Evolutionary conservation across 768 basidiomycete species (phyloP), one percentile per base, ranked within the genome.

Genomic region (Lentinula guzmanii): DNA sequence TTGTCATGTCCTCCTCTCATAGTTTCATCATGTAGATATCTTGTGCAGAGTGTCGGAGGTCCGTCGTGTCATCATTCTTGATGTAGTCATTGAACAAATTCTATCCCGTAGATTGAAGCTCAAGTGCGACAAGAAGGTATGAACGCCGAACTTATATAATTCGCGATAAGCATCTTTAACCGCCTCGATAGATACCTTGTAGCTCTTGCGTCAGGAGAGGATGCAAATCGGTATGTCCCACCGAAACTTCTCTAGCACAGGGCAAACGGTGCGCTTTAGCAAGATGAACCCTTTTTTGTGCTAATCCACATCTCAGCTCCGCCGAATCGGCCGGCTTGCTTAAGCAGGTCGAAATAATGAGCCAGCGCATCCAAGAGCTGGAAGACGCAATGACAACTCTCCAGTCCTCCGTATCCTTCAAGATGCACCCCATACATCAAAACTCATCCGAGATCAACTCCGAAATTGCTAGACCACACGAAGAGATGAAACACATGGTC

Each of bases 281-380:
- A 85, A 85, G 37, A 87, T 85, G 67, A 84, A 16, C 4, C 7
- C 5, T 34, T 8, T 34, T 13, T 16, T 21, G 28, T 41, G 2
- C 37, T 21, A 4, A 54, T 13, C n/a, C 34, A 54, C n/a, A 18
- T 39, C 21, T 8, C 8, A 54, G 33, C n/a, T 76, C 87, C 9
- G 84, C 85, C 1, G 86, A 86, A 58, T 86, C 86, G 1, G 80
- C 85, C 46, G 81, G 86, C 50, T 75, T 89, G 10, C 86, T 88
- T 66, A 75, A 76, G 52, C 86, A 87, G 70, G 87, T 88, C 31
- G 70, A 81, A 8, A 82, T 86, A 56, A 86, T 87, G 86, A 81
- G 82, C 69, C 79, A 82, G 66, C 81, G 87, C 18, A 87, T 89
- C 52, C 81, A 85, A 39, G 84, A 87, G 64, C 76, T 89, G 0